Conservation (phyloP, 441 rosid species). For the Euphorbia schlechtendalii region DNA sequence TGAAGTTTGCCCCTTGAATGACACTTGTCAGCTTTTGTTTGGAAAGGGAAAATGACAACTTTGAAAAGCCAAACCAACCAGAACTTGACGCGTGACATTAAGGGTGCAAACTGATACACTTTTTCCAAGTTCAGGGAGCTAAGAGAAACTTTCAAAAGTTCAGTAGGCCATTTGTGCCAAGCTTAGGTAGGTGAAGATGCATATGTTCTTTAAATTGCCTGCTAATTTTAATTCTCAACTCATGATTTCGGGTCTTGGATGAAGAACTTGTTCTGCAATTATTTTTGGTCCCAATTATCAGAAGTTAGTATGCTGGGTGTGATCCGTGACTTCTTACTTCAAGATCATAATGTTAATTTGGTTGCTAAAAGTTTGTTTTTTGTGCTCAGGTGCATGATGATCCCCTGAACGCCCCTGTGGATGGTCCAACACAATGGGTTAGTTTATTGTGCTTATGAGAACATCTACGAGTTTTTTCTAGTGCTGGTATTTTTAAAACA, state of each 20-base stretch:
- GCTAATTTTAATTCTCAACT: background rate
- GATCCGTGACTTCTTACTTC: background rate
- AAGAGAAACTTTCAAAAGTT: too few species aligned
- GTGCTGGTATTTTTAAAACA: too few species aligned
- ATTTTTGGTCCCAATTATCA: background rate
- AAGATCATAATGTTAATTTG: background rate
- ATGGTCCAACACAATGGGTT: constrained; percentile 99
- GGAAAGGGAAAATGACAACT: too few species aligned
- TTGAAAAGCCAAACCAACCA: too few species aligned
- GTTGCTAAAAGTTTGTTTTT: constrained; percentile 18
- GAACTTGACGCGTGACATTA: too few species aligned
- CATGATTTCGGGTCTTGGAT: background rate
- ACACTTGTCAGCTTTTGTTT: too few species aligned
- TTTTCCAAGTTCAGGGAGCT: too few species aligned
- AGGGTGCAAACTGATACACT: too few species aligned
- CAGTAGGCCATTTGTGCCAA: too few species aligned
- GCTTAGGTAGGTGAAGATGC: too few species aligned
- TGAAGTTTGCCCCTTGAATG: too few species aligned
- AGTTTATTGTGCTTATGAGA: constrained; percentile 21
- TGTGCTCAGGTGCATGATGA: constrained; percentile 79
- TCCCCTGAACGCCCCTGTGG: constrained; percentile 88
- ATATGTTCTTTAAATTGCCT: constrained; percentile 7
- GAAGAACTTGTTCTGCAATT: background rate
- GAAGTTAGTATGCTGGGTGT: background rate
- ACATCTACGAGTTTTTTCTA: background rate